Evolutionary conservation across 768 basidiomycete species (phyloP), one percentile per base, ranked within the genome.

Genomic region (Fistulinella prunicolor): DNA sequence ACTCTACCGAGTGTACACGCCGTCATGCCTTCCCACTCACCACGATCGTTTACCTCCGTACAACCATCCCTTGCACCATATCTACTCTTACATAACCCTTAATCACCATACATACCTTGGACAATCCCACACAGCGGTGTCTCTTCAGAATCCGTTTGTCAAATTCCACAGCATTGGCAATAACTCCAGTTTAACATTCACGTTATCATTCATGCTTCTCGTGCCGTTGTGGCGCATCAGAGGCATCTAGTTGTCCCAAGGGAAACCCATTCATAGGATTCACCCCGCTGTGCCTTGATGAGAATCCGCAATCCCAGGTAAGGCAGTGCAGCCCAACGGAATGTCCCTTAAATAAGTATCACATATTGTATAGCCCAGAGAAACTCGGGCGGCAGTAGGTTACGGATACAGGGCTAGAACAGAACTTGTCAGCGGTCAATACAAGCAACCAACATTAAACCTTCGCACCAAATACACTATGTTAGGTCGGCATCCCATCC

Each of bases 381-480:
- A 43, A 32, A 34, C 54, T 59, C 50, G 55, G 47, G 50, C 45
- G 37, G 43, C 43, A 45, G 48, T 58, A 56, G 39, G 49, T 49
- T 67, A 73, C 44, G 54, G 58, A 68, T 72, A 73, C 69, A 70
- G 39, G 55, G 55, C 62, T 62, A 57, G 42, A 58, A 47, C 49
- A 42, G 21, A 19, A 22, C 26, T 23, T 35, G 52, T 72, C 56
- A 73, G 70, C 61, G 60, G 62, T 42, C 28, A 55, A 60, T 61
- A 69, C 60, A 63, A 43, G 1, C 20, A 46, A 42, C 49, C 43
- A 50, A 36, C 41, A 37, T 36, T 50, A 41, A 40, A 34, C 55
- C 45, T 40, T 47, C 71, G 55, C 56, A 72, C 73, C 69, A 60
- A 66, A 64, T 74, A 74, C 67, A 67, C 53, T 67, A 70, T 53